Conservation (phyloP, 2,329 filamentous ascomycete genomes). For the Xylariaceae sp. region DNA sequence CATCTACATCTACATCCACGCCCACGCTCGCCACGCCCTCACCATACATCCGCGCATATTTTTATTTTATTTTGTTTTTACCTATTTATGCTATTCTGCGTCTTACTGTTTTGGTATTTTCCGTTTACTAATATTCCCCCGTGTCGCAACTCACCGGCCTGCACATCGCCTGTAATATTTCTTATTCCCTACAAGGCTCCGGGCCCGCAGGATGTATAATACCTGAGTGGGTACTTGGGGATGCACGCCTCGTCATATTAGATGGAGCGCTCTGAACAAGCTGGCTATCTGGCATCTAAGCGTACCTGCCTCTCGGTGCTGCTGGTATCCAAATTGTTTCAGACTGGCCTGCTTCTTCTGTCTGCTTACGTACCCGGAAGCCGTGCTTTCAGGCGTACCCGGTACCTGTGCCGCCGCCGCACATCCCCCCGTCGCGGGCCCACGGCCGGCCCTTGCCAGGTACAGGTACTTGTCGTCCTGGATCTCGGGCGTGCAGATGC, state of each 20-base stretch:
- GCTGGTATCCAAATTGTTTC: conserved; percentile 9
- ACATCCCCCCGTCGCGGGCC: conserved; percentile 9
- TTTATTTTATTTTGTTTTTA: background rate
- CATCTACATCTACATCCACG: too few species aligned
- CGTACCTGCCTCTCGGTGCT: conserved; percentile 22
- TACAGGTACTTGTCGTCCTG: conserved; percentile 6
- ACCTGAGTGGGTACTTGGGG: conserved; percentile 15
- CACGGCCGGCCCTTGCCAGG: background rate
- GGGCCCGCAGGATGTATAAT: conserved; percentile 4
- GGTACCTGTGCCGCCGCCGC: conserved; percentile 15
- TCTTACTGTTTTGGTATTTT: too few species aligned
- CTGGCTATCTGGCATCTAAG: conserved; percentile 7
- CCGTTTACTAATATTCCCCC: conserved; percentile 1
- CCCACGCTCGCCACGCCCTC: background rate
- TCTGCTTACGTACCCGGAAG: conserved; percentile 9
- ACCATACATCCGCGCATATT: background rate
- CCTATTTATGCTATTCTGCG: background rate
- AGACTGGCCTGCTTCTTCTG: conserved; percentile 7
- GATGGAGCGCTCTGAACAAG: too few species aligned
- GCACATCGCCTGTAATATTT: background rate
- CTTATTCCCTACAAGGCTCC: conserved; percentile 4
- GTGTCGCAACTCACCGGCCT: too few species aligned
- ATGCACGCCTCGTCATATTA: conserved; percentile 3
- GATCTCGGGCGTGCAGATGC: conserved; percentile 10
- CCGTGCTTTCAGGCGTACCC: conserved; percentile 3